Conservation (phyloP, 2,329 filamentous ascomycete genomes). For the Pseudogymnoascus verrucosus region DNA sequence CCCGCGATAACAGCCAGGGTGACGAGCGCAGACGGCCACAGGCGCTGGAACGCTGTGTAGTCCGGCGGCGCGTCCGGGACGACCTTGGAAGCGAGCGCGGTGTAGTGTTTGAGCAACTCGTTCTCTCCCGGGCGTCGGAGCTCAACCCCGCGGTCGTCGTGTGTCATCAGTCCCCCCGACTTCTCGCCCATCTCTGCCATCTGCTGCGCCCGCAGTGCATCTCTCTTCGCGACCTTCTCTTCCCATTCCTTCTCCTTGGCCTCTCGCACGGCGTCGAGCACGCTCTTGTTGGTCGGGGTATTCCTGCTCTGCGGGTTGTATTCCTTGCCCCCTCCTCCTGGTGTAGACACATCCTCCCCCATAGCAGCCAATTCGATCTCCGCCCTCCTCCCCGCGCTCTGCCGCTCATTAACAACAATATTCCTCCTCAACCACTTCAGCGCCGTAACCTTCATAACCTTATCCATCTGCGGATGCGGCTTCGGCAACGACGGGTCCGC, state of each 20-base stretch:
- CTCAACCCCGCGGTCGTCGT: conserved; percentile 18
- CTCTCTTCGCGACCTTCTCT: conserved; percentile 36
- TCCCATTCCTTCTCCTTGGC: conserved; percentile 38
- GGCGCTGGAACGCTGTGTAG: conserved; percentile 43
- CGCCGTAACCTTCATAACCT: conserved; percentile 37
- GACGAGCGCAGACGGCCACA: conserved; percentile 46
- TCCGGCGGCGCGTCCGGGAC: conserved; percentile 44
- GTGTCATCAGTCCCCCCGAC: conserved; percentile 18
- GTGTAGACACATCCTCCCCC: conserved; percentile 20
- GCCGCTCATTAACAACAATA: conserved; percentile 50
- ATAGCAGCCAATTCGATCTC: conserved; percentile 49
- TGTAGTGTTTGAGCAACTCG: conserved; percentile 23
- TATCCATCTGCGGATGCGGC: background rate
- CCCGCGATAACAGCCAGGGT: conserved; percentile 38
- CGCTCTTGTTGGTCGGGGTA: conserved; percentile 50
- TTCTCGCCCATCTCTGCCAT: conserved; percentile 36
- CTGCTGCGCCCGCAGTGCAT: conserved; percentile 37
- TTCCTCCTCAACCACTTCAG: conserved; percentile 48
- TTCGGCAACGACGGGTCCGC: conserved; percentile 44
- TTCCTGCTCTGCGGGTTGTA: conserved; percentile 24
- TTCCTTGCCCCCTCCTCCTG: conserved; percentile 10
- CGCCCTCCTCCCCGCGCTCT: conserved; percentile 52
- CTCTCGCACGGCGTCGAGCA: conserved; percentile 49
- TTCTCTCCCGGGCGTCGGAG: conserved; percentile 22
- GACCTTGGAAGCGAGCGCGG: conserved; percentile 38